Percentiles rank a stretch among this genome's conserved stretches.
These are phyloP conservation scores for Thraustotheca clavata DNA, from an alignment of 352 stramenopile species.

Conservation along the genomic window DNA sequence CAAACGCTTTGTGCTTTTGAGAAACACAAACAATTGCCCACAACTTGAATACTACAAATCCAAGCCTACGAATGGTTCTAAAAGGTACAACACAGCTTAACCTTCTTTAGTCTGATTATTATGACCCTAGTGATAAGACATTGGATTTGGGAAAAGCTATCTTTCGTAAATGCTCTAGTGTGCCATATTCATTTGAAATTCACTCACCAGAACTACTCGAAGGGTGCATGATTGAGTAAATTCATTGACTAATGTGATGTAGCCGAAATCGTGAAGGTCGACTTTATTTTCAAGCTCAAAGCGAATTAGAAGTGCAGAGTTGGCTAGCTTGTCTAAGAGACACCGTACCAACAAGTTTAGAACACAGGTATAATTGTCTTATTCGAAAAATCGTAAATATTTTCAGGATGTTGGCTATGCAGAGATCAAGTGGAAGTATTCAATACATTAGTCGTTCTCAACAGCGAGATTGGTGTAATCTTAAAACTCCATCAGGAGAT, in stretches of 20 bases:
- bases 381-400: neutral
- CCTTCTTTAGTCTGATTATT: neutral
- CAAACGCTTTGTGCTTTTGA: conserved; percentile 61
- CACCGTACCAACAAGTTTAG: conserved; percentile 58
- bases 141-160: conserved; percentile 57
- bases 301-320: conserved; percentile 79
- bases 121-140: conserved; percentile 31
- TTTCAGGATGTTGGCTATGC: conserved; percentile 65
- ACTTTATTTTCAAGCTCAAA: conserved; percentile 79
- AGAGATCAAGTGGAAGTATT: conserved; percentile 30
- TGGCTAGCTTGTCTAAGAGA: conserved; percentile 84
- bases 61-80: conserved; percentile 23
- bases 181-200: conserved; percentile 82
- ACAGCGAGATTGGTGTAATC: conserved; percentile 16
- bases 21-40: conserved; percentile 30
- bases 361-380: conserved; percentile 25
- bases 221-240: conserved; percentile 28
- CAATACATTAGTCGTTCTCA: conserved; percentile 8
- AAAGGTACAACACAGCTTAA: neutral
- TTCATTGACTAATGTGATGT: no score
- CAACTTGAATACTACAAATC: conserved; percentile 64
- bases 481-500: conserved; percentile 26
- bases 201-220: conserved; percentile 80
- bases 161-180: conserved; percentile 72
- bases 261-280: conserved; percentile 78